These are phyloP conservation scores for Seiridium cupressi DNA, from an alignment of 2,329 filamentous ascomycete genomes.

Conservation along the genomic window DNA sequence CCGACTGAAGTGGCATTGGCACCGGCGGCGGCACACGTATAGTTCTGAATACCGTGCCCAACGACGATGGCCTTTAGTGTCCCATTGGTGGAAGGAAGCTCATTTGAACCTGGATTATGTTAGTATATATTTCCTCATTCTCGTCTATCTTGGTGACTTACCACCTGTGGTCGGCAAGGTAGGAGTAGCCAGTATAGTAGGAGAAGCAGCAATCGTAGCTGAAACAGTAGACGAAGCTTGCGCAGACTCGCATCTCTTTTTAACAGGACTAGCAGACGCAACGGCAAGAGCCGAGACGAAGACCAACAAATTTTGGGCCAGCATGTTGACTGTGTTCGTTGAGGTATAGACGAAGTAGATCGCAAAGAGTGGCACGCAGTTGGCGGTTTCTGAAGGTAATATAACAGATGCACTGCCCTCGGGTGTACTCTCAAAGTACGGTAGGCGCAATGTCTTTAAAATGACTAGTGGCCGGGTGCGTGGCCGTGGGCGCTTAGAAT, in stretches of 20 bases:
- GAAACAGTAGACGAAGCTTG: not conserved
- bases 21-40: slow-evolving; percentile 50
- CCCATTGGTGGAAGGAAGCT: slow-evolving; percentile 42
- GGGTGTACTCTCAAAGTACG: not conserved
- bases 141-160: slow-evolving; percentile 16
- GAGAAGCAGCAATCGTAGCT: slow-evolving; percentile 8
- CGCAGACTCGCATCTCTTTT: slow-evolving; percentile 15
- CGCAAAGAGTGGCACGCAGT: not conserved
- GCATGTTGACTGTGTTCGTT: slow-evolving; percentile 19
- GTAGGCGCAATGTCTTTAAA: slow-evolving; percentile 18
- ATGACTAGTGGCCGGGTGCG: slow-evolving; percentile 16
- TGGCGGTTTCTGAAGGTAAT: not conserved
- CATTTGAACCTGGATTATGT: slow-evolving; percentile 25
- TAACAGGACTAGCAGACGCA: slow-evolving; percentile 23
- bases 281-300: slow-evolving; percentile 23
- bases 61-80: slow-evolving; percentile 55
- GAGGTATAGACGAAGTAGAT: slow-evolving; percentile 9
- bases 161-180: slow-evolving; percentile 38
- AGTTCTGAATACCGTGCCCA: slow-evolving; percentile 68
- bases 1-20: slow-evolving; percentile 40
- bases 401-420: not conserved
- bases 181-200: slow-evolving; percentile 16
- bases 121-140: not conserved
- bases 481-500: slow-evolving; percentile 27
- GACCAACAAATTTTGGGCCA: slow-evolving; percentile 21